Conservation (phyloP, 2,329 filamentous ascomycete genomes). For the Aspergillus texensis region DNA sequence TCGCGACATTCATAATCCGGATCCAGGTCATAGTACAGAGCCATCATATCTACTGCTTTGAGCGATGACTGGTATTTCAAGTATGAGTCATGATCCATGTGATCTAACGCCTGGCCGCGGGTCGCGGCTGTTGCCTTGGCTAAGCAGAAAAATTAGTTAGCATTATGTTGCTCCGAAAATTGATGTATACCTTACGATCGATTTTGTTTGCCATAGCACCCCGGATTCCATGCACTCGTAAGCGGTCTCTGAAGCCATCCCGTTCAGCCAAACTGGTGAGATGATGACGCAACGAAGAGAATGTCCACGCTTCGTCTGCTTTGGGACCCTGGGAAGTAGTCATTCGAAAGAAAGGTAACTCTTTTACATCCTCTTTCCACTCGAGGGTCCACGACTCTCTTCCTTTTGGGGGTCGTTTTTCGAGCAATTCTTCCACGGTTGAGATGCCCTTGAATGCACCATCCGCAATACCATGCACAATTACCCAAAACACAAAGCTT, state of each 20-base stretch:
- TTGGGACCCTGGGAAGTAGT: slow-evolving; percentile 14
- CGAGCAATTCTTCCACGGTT: slow-evolving; percentile 20
- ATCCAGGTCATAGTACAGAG: slow-evolving; percentile 22
- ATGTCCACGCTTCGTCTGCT: slow-evolving; percentile 12
- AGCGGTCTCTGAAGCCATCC: slow-evolving; percentile 6
- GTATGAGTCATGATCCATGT: slow-evolving; percentile 22
- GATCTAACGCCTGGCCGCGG: slow-evolving; percentile 20
- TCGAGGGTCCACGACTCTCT: slow-evolving; percentile 23
- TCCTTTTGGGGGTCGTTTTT: slow-evolving; percentile 13
- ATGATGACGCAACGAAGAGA: slow-evolving; percentile 17
- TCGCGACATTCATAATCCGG: slow-evolving; percentile 22
- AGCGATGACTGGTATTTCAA: slow-evolving; percentile 24
- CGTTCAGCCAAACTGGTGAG: slow-evolving; percentile 1
- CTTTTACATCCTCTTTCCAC: slow-evolving; percentile 11
- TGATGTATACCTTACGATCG: neutral
- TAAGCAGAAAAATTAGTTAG: slow-evolving; percentile 2
- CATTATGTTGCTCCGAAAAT: neutral
- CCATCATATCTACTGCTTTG: slow-evolving; percentile 24
- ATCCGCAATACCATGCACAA: too few relatives aligned
- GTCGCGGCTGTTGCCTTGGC: slow-evolving; percentile 18
- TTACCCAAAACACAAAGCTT: too few relatives aligned
- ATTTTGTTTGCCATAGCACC: slow-evolving; percentile 7
- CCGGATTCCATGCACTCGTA: slow-evolving; percentile 6
- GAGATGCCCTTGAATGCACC: neutral
- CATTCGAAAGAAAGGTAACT: slow-evolving; percentile 20